These are phyloP conservation scores for Scheffersomyces insectosa DNA, from an alignment of 1,139 yeast species.

Conservation along the genomic window DNA sequence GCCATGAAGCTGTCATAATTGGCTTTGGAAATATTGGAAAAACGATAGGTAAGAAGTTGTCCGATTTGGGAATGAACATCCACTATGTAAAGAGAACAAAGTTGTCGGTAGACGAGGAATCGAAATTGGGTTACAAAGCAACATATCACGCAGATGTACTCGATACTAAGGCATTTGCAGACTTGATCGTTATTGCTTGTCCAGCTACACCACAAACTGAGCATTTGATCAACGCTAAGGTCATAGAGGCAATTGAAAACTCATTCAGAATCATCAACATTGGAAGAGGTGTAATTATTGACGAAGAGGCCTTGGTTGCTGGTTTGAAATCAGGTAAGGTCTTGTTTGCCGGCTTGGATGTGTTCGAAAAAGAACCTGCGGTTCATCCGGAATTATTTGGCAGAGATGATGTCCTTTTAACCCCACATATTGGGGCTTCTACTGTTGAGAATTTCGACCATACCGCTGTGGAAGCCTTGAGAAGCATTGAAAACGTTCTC, in stretches of 20 bases:
- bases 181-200: conserved; percentile 26
- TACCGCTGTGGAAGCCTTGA: conserved; percentile 26
- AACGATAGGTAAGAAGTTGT: conserved; percentile 58
- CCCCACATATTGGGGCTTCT: conserved; percentile 26
- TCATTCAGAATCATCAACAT: conserved; percentile 25
- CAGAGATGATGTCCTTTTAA: conserved; percentile 23
- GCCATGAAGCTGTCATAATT: conserved; percentile 63
- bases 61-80: conserved; percentile 64
- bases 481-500: conserved; percentile 45
- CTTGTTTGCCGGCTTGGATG: conserved; percentile 27
- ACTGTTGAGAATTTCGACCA: conserved; percentile 25
- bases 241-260: conserved; percentile 14
- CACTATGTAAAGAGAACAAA: conserved; percentile 61
- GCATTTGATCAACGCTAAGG: conserved; percentile 16
- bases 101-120: conserved; percentile 38
- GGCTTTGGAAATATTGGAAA: conserved; percentile 83
- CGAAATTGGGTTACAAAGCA: conserved; percentile 44
- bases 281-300: conserved; percentile 24
- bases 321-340: conserved; percentile 25
- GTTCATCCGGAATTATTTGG: conserved; percentile 21
- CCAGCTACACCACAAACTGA: conserved; percentile 25
- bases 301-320: conserved; percentile 24
- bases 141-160: conserved; percentile 33
- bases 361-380: conserved; percentile 23
- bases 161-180: conserved; percentile 18